phyloP scores from a whole-genome alignment of 1,284 basidiomycete genomes.

The Vanrija pseudolonga region DNA sequence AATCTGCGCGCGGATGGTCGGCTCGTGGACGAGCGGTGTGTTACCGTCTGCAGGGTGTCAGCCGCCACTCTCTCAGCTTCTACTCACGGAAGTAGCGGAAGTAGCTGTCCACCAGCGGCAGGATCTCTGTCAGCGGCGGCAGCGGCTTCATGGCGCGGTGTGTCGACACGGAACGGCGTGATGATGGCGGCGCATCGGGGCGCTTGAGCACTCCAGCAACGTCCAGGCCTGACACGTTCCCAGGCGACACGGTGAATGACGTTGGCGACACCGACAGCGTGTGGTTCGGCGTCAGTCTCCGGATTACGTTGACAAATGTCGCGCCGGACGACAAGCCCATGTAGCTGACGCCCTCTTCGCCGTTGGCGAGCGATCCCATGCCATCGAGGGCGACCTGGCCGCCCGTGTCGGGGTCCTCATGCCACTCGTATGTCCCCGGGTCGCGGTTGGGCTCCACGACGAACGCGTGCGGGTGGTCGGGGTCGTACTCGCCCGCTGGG shows the following conservation, averaged over 20 bases:
- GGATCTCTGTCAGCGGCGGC: slow-evolving; percentile 14
- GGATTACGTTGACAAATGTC: slow-evolving; percentile 21
- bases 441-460: not conserved
- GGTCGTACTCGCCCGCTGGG: not conserved
- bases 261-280: not conserved
- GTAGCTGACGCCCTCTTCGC: slow-evolving; percentile 17
- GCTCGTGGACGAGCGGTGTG: slow-evolving; percentile 30
- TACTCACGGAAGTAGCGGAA: slow-evolving; percentile 15
- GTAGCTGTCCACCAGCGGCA: slow-evolving; percentile 17
- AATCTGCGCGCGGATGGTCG: slow-evolving; percentile 25
- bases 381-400: not conserved
- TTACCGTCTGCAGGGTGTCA: slow-evolving; percentile 11
- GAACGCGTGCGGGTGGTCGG: not conserved
- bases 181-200: too few species aligned
- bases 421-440: slow-evolving; percentile 8
- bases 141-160: not conserved
- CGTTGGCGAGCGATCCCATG: slow-evolving; percentile 11
- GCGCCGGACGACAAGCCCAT: slow-evolving; percentile 21
- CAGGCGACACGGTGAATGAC: not conserved
- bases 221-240: not conserved
- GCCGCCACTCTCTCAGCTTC: not conserved
- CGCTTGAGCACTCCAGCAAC: not conserved
- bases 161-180: not conserved
- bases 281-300: slow-evolving; percentile 5
- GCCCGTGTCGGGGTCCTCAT: slow-evolving; percentile 1